Percentiles rank a stretch among this genome's conserved stretches.
These are phyloP conservation scores for Leucoagaricus sp. DNA, from an alignment of 1,284 basidiomycete species.

Conservation along the genomic window DNA sequence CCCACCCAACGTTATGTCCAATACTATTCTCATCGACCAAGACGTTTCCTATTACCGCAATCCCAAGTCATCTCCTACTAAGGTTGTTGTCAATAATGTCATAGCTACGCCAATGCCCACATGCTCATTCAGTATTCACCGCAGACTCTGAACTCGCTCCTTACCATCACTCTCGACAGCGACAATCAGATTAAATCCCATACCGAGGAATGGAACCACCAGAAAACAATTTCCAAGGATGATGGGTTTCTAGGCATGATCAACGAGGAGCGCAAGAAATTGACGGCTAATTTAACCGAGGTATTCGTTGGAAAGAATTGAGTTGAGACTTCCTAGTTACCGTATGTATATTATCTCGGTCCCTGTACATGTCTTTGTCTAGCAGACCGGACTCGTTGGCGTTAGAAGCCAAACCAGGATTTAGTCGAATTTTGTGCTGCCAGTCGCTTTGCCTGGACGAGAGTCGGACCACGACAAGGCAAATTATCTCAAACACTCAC, in stretches of 20 bases:
- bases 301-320: constrained; percentile 26
- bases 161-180: constrained; percentile 45
- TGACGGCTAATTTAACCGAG: constrained; percentile 41
- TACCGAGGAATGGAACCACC: constrained; percentile 52
- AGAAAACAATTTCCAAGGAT: constrained; percentile 38
- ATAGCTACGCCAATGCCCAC: too few relatives aligned
- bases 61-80: constrained; percentile 40
- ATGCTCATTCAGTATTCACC: background rate
- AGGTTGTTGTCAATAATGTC: constrained; percentile 22
- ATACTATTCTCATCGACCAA: constrained; percentile 48
- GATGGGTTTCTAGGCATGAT: constrained; percentile 50
- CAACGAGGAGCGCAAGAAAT: constrained; percentile 48
- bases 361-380: background rate
- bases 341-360: background rate
- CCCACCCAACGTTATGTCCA: constrained; percentile 37
- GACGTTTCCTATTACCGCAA: constrained; percentile 50
- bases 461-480: constrained; percentile 2
- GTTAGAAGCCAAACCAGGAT: constrained; percentile 59
- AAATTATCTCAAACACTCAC: constrained; percentile 30
- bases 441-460: constrained; percentile 54
- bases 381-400: background rate
- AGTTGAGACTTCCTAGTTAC: constrained; percentile 2
- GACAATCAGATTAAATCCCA: constrained; percentile 41
- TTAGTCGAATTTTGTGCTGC: constrained; percentile 63
- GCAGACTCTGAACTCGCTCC: constrained; percentile 45